phyloP scores from a whole-genome alignment of 1,284 basidiomycete species.

The Apiotrichum sp. region DNA sequence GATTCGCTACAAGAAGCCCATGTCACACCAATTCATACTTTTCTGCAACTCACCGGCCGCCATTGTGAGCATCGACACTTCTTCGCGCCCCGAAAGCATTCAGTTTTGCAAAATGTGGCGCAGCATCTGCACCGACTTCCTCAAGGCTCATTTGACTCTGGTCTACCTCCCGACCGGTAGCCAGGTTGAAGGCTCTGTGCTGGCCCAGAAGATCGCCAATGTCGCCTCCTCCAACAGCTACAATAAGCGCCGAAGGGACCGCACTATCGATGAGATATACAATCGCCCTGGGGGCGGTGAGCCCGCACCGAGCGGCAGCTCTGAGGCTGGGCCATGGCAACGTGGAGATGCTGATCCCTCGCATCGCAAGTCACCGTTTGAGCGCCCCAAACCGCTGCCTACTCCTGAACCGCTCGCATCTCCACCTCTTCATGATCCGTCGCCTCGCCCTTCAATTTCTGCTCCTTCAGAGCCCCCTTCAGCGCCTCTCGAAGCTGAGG shows the following conservation, averaged over 20 bases:
- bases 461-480: not conserved
- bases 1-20: slow-evolving; percentile 30
- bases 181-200: slow-evolving; percentile 36
- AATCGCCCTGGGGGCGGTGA: slow-evolving; percentile 33
- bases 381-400: slow-evolving; percentile 24
- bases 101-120: slow-evolving; percentile 40
- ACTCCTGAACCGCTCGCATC: not conserved
- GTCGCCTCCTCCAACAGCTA: slow-evolving; percentile 42
- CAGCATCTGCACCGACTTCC: slow-evolving; percentile 36
- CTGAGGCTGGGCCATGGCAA: slow-evolving; percentile 39
- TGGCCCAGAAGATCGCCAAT: slow-evolving; percentile 44
- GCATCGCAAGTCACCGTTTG: slow-evolving; percentile 29
- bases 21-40: slow-evolving; percentile 40
- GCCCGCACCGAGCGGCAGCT: slow-evolving; percentile 28
- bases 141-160: slow-evolving; percentile 37
- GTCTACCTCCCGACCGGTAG: slow-evolving; percentile 40
- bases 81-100: slow-evolving; percentile 34
- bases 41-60: slow-evolving; percentile 45
- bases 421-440: not conserved
- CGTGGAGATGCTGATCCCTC: slow-evolving; percentile 42
- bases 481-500: slow-evolving; percentile 4
- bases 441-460: not conserved
- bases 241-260: slow-evolving; percentile 36
- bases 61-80: slow-evolving; percentile 43
- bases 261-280: slow-evolving; percentile 30